Percentiles rank a stretch among this genome's conserved stretches.
Conservation (phyloP, 495 filamentous ascomycete genomes). For the Penicillium waksmanii region DNA sequence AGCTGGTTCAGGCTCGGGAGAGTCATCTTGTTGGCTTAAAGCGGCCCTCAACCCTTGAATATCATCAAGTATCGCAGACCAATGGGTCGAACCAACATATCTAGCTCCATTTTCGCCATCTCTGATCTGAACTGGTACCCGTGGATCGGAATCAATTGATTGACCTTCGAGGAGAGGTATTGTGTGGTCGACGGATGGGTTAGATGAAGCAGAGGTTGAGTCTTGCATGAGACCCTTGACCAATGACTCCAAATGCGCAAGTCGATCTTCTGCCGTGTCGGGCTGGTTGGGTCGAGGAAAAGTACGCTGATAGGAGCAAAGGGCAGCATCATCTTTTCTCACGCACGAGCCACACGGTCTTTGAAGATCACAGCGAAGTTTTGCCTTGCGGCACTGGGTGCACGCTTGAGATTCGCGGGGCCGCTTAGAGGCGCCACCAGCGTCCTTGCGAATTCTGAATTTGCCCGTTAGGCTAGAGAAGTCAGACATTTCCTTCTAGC, state of each 20-base stretch:
- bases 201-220: neutral
- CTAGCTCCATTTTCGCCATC: neutral
- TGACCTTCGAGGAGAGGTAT: neutral
- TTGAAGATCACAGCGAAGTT: conserved; percentile 9
- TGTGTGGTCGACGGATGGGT: neutral
- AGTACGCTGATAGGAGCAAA: conserved; percentile 1
- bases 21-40: neutral
- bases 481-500: neutral
- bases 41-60: conserved; percentile 9
- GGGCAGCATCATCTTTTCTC: neutral
- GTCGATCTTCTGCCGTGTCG: conserved; percentile 11
- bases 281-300: neutral
- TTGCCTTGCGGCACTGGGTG: conserved; percentile 6
- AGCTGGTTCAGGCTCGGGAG: neutral
- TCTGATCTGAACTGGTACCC: neutral
- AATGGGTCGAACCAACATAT: conserved; percentile 21
- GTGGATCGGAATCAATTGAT: neutral
- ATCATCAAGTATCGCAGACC: conserved; percentile 19
- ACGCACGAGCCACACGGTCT: conserved; percentile 2
- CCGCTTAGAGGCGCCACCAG: neutral
- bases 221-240: conserved; percentile 11
- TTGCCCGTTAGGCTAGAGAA: conserved; percentile 1
- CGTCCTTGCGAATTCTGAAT: neutral
- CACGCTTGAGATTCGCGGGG: conserved; percentile 1
- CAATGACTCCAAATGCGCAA: conserved; percentile 10